phyloP scores from a whole-genome alignment of 108 stramenopile genomes.

The Cyclotella kingstonii region DNA sequence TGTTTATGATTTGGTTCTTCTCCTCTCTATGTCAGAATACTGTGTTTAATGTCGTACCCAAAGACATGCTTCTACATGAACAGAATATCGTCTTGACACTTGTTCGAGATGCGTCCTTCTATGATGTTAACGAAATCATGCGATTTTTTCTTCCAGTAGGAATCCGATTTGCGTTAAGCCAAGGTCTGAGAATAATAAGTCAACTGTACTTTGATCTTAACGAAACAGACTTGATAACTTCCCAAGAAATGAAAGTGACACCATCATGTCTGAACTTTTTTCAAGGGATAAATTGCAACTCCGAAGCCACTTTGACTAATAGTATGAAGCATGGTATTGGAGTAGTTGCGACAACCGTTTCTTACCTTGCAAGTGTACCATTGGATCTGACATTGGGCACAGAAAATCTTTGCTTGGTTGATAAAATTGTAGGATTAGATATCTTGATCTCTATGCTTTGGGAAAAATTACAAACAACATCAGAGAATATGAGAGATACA shows the following conservation, averaged over 20 bases:
- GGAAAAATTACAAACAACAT: neutral
- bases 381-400: conserved; percentile 5
- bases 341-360: conserved; percentile 8
- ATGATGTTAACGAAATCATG: conserved; percentile 27
- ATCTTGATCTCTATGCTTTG: conserved; percentile 6
- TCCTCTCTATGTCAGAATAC: conserved; percentile 4
- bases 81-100: conserved; percentile 20
- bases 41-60: neutral
- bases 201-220: neutral
- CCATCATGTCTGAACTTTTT: too few relatives aligned
- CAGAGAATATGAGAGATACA: neutral
- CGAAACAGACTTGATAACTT: too few relatives aligned
- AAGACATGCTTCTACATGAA: conserved; percentile 14
- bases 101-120: conserved; percentile 42
- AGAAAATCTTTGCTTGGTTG: conserved; percentile 19
- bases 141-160: conserved; percentile 25
- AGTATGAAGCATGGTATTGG: neutral
- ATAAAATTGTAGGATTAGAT: conserved; percentile 23
- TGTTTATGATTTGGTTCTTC: conserved; percentile 46
- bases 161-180: conserved; percentile 16
- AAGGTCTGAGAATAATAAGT: conserved; percentile 7
- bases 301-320: conserved; percentile 3
- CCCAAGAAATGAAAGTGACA: neutral
- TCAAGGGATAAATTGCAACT: too few relatives aligned
- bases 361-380: conserved; percentile 40